These are phyloP conservation scores for Raphanus raphanistrum DNA, from an alignment of 345 rosid genomes.

Conservation along the genomic window DNA sequence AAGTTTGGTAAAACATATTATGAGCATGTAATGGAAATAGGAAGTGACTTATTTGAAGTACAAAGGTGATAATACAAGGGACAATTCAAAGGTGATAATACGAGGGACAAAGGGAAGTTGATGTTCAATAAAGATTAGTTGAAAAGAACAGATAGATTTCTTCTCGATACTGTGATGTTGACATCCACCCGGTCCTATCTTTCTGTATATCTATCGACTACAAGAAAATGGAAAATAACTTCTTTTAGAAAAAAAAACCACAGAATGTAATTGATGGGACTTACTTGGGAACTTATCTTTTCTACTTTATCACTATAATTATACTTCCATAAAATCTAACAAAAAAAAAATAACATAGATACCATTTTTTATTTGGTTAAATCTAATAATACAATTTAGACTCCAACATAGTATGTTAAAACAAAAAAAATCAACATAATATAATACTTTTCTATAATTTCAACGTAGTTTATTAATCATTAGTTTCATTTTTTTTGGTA, in stretches of 20 bases:
- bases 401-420: too few species aligned
- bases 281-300: background rate
- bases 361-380: too few species aligned
- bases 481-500: too few species aligned
- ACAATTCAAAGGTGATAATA: background rate
- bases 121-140: background rate
- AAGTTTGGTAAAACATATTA: background rate
- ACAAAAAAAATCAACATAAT: background rate
- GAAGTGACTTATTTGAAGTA: background rate
- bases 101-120: conserved; percentile 4
- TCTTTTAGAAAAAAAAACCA: background rate
- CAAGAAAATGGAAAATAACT: background rate
- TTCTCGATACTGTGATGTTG: conserved; percentile 10
- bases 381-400: background rate
- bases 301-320: background rate
- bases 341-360: background rate
- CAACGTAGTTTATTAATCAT: background rate
- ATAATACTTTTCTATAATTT: background rate
- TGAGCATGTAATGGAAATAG: background rate
- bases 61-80: background rate
- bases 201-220: background rate
- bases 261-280: background rate
- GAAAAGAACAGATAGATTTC: conserved; percentile 8
- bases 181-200: background rate
- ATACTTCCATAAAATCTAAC: background rate